phyloP scores from a whole-genome alignment of 176 grass and related monocot species.

The Triticum turgidum region DNA sequence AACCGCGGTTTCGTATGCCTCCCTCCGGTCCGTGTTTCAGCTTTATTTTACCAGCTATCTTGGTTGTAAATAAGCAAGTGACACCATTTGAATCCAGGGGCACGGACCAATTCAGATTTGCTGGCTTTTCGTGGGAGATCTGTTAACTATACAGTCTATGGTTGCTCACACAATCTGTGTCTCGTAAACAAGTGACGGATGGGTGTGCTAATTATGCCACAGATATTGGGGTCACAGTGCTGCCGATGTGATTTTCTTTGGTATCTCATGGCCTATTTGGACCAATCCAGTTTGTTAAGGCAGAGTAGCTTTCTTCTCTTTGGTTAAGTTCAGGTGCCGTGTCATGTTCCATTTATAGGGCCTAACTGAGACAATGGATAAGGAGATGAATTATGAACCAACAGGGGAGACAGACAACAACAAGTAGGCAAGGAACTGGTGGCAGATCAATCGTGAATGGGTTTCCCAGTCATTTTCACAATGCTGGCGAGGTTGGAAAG shows the following conservation, averaged over 20 bases:
- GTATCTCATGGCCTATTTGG: neutral
- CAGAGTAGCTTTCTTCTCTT: neutral
- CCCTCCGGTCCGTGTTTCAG: neutral
- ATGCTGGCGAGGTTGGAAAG: neutral
- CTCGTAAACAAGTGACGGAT: neutral
- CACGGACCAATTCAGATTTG: neutral
- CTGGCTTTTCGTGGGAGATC: neutral
- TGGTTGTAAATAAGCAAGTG: conserved; percentile 7
- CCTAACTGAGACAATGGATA: neutral
- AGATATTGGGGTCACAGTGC: neutral
- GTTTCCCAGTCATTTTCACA: neutral
- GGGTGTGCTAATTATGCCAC: neutral
- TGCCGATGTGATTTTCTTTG: neutral
- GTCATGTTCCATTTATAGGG: neutral
- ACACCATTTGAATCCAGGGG: neutral
- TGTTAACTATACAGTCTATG: conserved; percentile 7
- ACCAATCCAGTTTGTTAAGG: neutral
- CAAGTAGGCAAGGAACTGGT: neutral
- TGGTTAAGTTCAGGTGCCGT: neutral
- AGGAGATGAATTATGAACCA: neutral
- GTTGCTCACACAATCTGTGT: neutral
- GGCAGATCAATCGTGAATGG: neutral
- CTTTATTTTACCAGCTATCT: neutral
- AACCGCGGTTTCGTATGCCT: neutral
- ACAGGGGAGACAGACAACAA: neutral